Base-by-base conservation (phyloP, 1,284 basidiomycete species). In the Papiliotrema fonsecae region DNA sequence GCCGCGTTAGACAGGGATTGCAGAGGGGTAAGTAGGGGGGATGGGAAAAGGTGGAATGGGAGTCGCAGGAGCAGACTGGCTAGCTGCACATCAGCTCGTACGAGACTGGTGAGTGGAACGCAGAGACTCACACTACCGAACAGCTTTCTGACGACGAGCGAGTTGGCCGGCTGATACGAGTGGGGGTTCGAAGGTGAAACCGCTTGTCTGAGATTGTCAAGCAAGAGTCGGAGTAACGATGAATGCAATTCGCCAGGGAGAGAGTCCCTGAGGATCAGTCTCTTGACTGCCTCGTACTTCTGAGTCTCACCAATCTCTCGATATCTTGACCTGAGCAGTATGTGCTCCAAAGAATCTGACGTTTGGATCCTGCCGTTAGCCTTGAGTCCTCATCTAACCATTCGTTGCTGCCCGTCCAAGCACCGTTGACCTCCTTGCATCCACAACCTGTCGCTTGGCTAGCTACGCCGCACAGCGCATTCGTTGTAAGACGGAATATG, bases 301-400 rank as follows among this genome's bases (percentile, higher is more conserved):
- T 18, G 22, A 5, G 32, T 6, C 83, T 58, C 62, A 90, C 88
- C 88, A 90, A 65, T 92, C 89, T 55, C 89, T 77, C 18, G 86
- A 82, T 59, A 92, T 88, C 79, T 93, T 93, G 53, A 91, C 87
- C 65, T 91, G 87, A 1, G 86, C 82, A 0, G 88, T 93, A 65
- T 92, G 88, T 4, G 89, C 89, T 4, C 88, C 88, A 65, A 90
- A 92, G 78, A 92, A 93, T 64, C 90, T 85, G 7, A 92, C 87
- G 61, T 88, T 88, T 42, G 79, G 77, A 69, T 91, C 85, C 56
- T 72, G 35, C 25, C 7, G 13, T 35, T 39, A 22, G 22, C 26
- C n/a, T n/a, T n/a, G n/a, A n/a, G n/a, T n/a, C n/a, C n/a, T n/a
- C n/a, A n/a, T n/a, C n/a, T n/a, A n/a, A n/a, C n/a, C n/a, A n/a